phyloP scores from a whole-genome alignment of 805 yeast species.

The Barnettozyma botsteinii region DNA sequence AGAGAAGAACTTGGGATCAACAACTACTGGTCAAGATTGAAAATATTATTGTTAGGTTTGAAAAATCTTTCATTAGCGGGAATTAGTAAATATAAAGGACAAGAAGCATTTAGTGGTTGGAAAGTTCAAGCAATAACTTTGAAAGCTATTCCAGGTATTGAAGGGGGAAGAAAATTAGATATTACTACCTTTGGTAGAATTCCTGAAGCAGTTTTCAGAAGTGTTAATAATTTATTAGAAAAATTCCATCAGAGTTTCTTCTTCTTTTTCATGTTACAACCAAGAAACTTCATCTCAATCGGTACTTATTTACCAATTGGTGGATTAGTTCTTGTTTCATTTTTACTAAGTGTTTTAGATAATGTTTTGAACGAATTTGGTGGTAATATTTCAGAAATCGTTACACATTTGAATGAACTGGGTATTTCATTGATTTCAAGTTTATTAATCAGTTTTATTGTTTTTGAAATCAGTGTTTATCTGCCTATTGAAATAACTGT shows the following conservation, averaged over 20 bases:
- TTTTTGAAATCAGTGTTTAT: conserved; percentile 19
- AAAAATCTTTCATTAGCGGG: conserved; percentile 68
- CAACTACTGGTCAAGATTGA: conserved; percentile 50
- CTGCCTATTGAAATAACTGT: conserved; percentile 12
- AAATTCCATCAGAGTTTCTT: conserved; percentile 97
- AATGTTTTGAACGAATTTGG: conserved; percentile 37
- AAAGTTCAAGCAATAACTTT: conserved; percentile 86
- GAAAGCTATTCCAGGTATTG: conserved; percentile 39
- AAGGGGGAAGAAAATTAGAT: conserved; percentile 51
- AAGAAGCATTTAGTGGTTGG: conserved; percentile 95
- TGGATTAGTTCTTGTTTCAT: conserved; percentile 60
- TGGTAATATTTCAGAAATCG: neutral
- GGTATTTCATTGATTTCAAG: conserved; percentile 29
- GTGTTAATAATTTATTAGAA: conserved; percentile 87
- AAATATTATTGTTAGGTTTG: conserved; percentile 60
- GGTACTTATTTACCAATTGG: conserved; percentile 92
- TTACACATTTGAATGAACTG: conserved; percentile 19
- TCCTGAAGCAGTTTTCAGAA: conserved; percentile 79
- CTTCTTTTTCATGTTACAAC: conserved; percentile 78
- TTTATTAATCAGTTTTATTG: conserved; percentile 25
- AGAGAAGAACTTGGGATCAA: conserved; percentile 39
- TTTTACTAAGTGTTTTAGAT: conserved; percentile 62
- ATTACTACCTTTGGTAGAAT: conserved; percentile 90
- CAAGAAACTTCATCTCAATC: conserved; percentile 79
- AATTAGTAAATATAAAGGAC: conserved; percentile 52